Evolutionary conservation across 768 basidiomycete genomes (phyloP).

Genomic region (Leccinum pellstonianum): DNA sequence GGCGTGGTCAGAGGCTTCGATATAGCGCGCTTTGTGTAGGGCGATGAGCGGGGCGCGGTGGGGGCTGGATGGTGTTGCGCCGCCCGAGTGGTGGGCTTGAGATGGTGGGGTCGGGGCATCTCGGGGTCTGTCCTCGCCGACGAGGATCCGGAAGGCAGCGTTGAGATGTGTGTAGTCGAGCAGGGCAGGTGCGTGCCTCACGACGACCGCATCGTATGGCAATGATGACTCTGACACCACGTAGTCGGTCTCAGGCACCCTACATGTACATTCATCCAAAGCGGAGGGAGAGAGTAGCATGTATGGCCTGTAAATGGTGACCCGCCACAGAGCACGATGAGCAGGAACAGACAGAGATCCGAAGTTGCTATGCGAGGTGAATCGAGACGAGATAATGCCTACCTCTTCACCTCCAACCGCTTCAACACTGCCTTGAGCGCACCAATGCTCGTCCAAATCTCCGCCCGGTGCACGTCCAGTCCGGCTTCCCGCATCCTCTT

Average conservation of each 20-base stretch:
- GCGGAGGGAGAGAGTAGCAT: constrained; percentile 54
- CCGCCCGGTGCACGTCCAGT: constrained; percentile 42
- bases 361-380: neutral
- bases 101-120: too few species aligned
- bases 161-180: too few species aligned
- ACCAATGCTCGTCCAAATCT: constrained; percentile 66
- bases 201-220: too few species aligned
- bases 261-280: constrained; percentile 38
- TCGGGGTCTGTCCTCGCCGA: too few species aligned
- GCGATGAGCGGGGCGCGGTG: constrained; percentile 3
- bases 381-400: neutral
- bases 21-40: constrained; percentile 39
- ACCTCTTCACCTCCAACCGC: constrained; percentile 43
- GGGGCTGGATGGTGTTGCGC: too few species aligned
- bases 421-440: constrained; percentile 50
- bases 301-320: constrained; percentile 39
- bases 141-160: too few species aligned
- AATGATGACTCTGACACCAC: too few species aligned
- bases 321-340: neutral
- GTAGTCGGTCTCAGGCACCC: neutral
- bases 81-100: too few species aligned
- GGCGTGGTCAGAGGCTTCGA: constrained; percentile 44
- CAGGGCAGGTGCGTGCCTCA: too few species aligned
- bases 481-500: constrained; percentile 46
- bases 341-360: neutral